Evolutionary conservation across 2,329 filamentous ascomycete genomes (phyloP).

Genomic region (Daldinia eschscholtzii): DNA sequence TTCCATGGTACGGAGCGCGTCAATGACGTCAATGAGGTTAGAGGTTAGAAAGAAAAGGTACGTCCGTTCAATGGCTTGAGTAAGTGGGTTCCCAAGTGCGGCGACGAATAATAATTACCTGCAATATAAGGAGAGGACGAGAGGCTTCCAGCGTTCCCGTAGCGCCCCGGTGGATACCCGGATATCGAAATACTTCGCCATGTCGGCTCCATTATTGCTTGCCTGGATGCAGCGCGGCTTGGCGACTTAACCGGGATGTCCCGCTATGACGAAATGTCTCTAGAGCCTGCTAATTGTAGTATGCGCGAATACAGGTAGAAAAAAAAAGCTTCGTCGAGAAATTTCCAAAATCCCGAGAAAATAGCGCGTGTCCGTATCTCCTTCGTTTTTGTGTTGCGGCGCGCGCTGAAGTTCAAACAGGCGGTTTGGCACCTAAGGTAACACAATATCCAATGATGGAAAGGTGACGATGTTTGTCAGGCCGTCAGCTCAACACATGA

Average conservation of each 20-base stretch:
- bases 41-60: slow-evolving; percentile 9
- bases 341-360: not conserved
- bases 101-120: not conserved
- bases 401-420: not conserved
- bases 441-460: slow-evolving; percentile 7
- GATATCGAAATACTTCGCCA: slow-evolving; percentile 28
- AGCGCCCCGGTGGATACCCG: slow-evolving; percentile 1
- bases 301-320: not conserved
- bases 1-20: not conserved
- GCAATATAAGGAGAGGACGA: not conserved
- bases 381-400: not conserved
- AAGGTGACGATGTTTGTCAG: not conserved
- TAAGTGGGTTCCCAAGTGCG: not conserved
- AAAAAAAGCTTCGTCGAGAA: not conserved
- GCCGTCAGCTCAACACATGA: slow-evolving; percentile 9
- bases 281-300: not conserved
- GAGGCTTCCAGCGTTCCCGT: not conserved
- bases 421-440: not conserved
- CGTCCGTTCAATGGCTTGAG: too few species aligned
- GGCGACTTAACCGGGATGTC: slow-evolving; percentile 21
- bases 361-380: not conserved
- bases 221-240: slow-evolving; percentile 27
- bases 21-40: slow-evolving; percentile 37
- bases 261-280: slow-evolving; percentile 41
- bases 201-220: slow-evolving; percentile 4